phyloP scores from a whole-genome alignment of 129 eudicot species.

The Dittrichia graveolens region DNA sequence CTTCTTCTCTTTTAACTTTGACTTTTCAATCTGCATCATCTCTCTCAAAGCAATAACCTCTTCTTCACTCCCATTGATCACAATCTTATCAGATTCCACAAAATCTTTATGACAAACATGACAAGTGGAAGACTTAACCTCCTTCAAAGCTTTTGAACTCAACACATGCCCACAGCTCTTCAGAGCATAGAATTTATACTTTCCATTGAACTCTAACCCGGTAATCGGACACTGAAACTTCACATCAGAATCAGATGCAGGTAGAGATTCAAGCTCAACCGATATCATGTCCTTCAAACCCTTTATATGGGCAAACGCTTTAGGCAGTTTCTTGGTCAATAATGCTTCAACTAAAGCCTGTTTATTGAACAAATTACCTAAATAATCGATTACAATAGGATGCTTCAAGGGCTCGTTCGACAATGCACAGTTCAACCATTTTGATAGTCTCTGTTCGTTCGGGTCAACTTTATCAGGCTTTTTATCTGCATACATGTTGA shows the following conservation, averaged over 20 bases:
- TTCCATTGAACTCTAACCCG: slow-evolving; percentile 83
- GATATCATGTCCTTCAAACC: slow-evolving; percentile 87
- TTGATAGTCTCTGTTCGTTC: slow-evolving; percentile 67
- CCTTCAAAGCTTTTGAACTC: slow-evolving; percentile 84
- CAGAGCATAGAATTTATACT: slow-evolving; percentile 72
- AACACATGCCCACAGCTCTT: slow-evolving; percentile 82
- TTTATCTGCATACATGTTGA: slow-evolving; percentile 83
- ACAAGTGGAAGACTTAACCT: slow-evolving; percentile 71
- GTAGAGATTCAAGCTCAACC: slow-evolving; percentile 49
- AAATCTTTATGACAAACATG: slow-evolving; percentile 84
- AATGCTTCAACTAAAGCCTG: slow-evolving; percentile 76
- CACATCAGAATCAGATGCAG: slow-evolving; percentile 22
- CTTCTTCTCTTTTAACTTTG: slow-evolving; percentile 58
- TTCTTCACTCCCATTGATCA: slow-evolving; percentile 76
- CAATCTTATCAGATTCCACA: slow-evolving; percentile 71
- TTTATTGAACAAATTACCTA: slow-evolving; percentile 89
- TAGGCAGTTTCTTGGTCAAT: slow-evolving; percentile 62
- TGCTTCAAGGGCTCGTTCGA: slow-evolving; percentile 79
- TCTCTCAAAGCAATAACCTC: slow-evolving; percentile 68
- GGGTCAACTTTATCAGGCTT: slow-evolving; percentile 94
- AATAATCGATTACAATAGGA: slow-evolving; percentile 72
- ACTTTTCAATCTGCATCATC: slow-evolving; percentile 57
- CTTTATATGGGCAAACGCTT: slow-evolving; percentile 65
- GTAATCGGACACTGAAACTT: slow-evolving; percentile 82
- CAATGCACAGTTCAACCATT: slow-evolving; percentile 77